Percentiles rank a stretch among this genome's conserved stretches.
Evolutionary conservation across 805 yeast genomes (phyloP).

Genomic region (Kuraishia hungarica): DNA sequence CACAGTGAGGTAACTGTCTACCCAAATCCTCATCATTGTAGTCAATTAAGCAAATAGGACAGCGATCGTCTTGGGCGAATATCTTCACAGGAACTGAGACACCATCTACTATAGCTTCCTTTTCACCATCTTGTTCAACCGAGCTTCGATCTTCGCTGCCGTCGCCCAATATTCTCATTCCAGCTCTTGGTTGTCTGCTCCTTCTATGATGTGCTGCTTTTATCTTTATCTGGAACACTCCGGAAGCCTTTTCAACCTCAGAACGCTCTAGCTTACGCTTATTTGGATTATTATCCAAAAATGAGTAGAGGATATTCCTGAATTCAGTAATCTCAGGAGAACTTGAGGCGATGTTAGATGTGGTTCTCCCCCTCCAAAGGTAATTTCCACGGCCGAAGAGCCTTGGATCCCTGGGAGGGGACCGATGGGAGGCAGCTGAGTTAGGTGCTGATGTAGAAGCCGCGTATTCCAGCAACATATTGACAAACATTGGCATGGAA

Average conservation of each 20-base stretch:
- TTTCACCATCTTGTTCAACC: neutral
- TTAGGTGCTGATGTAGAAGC: slow-evolving; percentile 1
- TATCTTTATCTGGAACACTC: neutral
- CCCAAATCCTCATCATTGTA: slow-evolving; percentile 38
- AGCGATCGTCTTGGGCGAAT: slow-evolving; percentile 23
- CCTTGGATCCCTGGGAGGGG: neutral
- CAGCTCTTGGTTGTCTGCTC: neutral
- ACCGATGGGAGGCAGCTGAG: neutral
- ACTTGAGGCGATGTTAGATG: neutral
- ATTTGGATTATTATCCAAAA: neutral
- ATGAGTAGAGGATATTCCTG: neutral
- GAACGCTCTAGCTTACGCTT: neutral
- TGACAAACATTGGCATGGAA: slow-evolving; percentile 25
- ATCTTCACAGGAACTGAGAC: neutral
- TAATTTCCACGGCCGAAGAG: neutral
- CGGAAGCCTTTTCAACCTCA: neutral
- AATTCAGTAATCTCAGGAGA: neutral
- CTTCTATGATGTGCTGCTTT: neutral
- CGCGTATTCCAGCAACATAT: slow-evolving; percentile 8
- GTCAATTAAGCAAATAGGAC: slow-evolving; percentile 45
- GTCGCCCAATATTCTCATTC: neutral
- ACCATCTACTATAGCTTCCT: neutral
- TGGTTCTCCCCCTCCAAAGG: neutral
- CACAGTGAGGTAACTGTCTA: slow-evolving; percentile 34
- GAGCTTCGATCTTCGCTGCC: neutral